phyloP scores from a whole-genome alignment of 1,284 basidiomycete species.

The Ganoderma lucidum region DNA sequence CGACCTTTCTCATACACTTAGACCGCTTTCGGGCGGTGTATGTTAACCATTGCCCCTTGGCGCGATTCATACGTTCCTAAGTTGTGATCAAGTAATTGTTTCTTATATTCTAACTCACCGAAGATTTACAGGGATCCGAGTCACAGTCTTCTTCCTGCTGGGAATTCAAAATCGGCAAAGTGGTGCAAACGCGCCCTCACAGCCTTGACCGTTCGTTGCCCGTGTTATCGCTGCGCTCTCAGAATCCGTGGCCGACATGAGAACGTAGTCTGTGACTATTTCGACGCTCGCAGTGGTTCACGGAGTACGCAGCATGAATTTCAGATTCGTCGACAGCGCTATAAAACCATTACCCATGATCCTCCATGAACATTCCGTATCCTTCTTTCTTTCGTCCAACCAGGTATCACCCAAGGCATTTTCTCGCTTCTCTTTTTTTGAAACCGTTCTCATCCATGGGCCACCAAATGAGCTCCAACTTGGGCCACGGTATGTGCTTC shows the following conservation, averaged over 20 bases:
- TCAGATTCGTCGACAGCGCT: background rate
- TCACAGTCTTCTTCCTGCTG: background rate
- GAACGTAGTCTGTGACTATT: background rate
- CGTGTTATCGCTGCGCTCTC: background rate
- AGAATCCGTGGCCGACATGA: background rate
- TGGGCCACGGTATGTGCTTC: conserved; percentile 1
- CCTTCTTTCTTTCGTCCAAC: background rate
- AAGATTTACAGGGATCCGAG: background rate
- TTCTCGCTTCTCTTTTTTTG: conserved; percentile 21
- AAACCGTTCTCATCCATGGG: background rate
- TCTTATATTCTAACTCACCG: background rate
- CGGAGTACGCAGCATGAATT: background rate
- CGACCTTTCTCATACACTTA: background rate
- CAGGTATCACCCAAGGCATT: conserved; percentile 12
- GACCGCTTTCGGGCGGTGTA: too few relatives aligned
- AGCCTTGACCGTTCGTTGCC: background rate
- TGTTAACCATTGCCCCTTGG: too few relatives aligned
- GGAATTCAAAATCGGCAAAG: background rate
- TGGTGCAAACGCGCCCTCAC: background rate
- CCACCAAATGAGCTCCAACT: conserved; percentile 10
- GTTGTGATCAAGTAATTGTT: background rate
- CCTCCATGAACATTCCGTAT: background rate
- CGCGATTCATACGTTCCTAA: background rate
- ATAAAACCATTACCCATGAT: background rate
- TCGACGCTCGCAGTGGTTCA: background rate